Evolutionary conservation across 139 green algal genomes (phyloP), one percentile per base, ranked within the genome.

Genomic region (Chlorella ohadii): DNA sequence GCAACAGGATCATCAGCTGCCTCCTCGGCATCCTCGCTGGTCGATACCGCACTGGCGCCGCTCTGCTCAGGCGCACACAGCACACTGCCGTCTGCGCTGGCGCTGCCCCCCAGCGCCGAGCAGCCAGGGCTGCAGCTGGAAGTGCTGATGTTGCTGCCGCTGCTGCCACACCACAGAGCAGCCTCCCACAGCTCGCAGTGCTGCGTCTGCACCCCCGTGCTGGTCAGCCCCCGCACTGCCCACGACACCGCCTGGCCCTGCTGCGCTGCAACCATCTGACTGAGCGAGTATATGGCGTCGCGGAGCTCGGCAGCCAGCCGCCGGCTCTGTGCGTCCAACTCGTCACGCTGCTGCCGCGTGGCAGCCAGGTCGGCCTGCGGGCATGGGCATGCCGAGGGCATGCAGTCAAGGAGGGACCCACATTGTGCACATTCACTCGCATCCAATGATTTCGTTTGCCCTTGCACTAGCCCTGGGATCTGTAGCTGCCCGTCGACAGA

Each of bases 181-280:
- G 57, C 36, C 34, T 78, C 51, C 79, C 79, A 84, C 28, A 84
- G 47, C 47, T 78, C 66, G 23, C 79, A 84, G 66, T 84, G 36
- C 66, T 84, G 79, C 22, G 79, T 84, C 47, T 84, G 79, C 23
- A 39, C 33, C 3, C 6, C 64, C 4, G 56, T 20, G 56, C 22
- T 77, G 20, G 16, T n/a, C 44, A 84, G 66, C 15, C 47, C 64
- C 12, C 79, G 65, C 34, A 68, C 27, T 12, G 65, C 31, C 79
- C 66, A 77, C 27, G 65, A 70, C 63, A 78, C 31, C 16, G 28
- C n/a, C 27, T 56, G 47, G 31, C 44, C 66, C 47, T 77, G 63
- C 33, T 55, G 47, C 33, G 28, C 31, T 1, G 65, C 65, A 16
- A 56, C 23, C 63, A 67, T 20, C 65, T 77, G 65, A 27, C 47